Evolutionary conservation across 139 green algal genomes (phyloP), one percentile per base, ranked within the genome.

Genomic region (Chlamydomonas asymmetrica): DNA sequence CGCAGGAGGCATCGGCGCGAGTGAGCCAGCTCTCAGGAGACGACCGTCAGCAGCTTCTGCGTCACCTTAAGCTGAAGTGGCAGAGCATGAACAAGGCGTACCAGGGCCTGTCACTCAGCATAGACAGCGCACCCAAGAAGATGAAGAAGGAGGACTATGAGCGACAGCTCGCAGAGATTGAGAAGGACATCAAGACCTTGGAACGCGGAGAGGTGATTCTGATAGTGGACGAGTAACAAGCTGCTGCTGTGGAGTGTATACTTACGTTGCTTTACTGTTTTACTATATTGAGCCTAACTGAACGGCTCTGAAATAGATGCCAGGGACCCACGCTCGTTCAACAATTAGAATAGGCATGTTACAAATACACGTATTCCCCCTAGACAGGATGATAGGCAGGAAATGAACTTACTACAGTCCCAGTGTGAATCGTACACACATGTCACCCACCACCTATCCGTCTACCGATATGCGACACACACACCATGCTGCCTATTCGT

Each of bases 41-140:
- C 18, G 91, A 96, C 73, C 80, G 89, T 20, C 35, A 73, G 13
- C 70, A 94, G 66, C 83, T 97, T 38, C 75, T 97, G 54, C 37
- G 59, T 5, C 85, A 94, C 79, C 85, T 98, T 37, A 97, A 98
- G 88, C 61, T 77, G 43, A 97, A 97, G 82, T 98, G 90, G 81
- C 67, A 80, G 29, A 70, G 75, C 10, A 49, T 97, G 16, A 98
- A 98, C 78, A 81, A 79, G 25, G 87, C 85, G 2, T 97, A 95
- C 83, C 90, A 95, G 81, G 88, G 71, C 25, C 43, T 77, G 41
- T 69, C 71, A 0, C 60, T 77, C 16, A 54, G 32, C 0, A 29
- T 40, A 43, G 71, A 77, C 60, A 63, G 27, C 20, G 71, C 54
- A 7, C 34, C 50, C 62, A 96, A 95, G 81, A 80, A 88, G 52